Conservation (phyloP, 2,329 filamentous ascomycete genomes). For the Diaporthe sp. region DNA sequence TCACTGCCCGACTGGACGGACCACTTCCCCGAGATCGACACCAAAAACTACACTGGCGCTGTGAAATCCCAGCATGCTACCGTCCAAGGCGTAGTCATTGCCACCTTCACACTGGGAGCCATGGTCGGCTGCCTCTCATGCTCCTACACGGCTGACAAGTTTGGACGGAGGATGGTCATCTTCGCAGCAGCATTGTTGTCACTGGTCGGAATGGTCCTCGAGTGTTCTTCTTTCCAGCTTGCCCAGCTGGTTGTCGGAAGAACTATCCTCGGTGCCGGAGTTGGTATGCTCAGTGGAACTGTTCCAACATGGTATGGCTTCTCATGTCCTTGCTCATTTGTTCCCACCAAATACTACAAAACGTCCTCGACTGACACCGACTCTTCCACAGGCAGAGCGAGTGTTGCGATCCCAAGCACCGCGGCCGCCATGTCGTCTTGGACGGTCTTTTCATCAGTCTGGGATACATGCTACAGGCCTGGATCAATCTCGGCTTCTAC, state of each 20-base stretch:
- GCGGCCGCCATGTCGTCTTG: constrained; percentile 58
- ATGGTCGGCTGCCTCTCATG: constrained; percentile 54
- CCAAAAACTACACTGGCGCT: constrained; percentile 50
- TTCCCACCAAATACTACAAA: background rate
- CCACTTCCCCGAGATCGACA: constrained; percentile 57
- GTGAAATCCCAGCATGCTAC: constrained; percentile 52
- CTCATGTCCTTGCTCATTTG: no score
- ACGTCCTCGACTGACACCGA: background rate
- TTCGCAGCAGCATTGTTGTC: constrained; percentile 56
- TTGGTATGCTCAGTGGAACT: constrained; percentile 56
- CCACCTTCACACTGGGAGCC: constrained; percentile 55
- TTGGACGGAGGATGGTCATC: constrained; percentile 59
- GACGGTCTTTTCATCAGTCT: constrained; percentile 47
- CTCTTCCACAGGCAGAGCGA: constrained; percentile 50
- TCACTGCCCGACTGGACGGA: constrained; percentile 52
- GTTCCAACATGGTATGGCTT: constrained; percentile 53
- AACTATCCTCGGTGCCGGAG: constrained; percentile 56
- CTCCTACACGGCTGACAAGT: constrained; percentile 53
- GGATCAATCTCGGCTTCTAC: constrained; percentile 43
- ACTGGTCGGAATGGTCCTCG: constrained; percentile 59
- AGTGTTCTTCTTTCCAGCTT: constrained; percentile 54
- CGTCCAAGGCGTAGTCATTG: constrained; percentile 55
- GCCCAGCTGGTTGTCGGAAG: constrained; percentile 59
- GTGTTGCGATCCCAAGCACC: constrained; percentile 55
- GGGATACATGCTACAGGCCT: constrained; percentile 40